These are phyloP conservation scores for Melaleuca alternifolia DNA, from an alignment of 345 rosid genomes.

Conservation along the genomic window DNA sequence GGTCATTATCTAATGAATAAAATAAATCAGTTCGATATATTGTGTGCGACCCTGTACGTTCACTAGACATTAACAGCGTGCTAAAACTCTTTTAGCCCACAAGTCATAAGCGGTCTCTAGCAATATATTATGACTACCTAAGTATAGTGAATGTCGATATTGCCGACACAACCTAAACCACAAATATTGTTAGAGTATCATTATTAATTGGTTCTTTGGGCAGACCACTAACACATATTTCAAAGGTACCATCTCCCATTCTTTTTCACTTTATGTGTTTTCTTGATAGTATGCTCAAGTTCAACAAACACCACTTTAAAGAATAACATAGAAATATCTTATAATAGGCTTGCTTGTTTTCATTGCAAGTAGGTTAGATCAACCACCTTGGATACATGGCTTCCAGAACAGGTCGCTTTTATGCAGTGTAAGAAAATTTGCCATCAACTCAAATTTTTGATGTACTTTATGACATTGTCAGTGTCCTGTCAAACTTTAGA, in stretches of 20 bases:
- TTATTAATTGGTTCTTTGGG: too few species aligned
- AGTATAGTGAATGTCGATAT: too few species aligned
- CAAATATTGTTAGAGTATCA: too few species aligned
- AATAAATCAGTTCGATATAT: too few species aligned
- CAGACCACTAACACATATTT: too few species aligned
- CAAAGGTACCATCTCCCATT: slow-evolving; percentile 15
- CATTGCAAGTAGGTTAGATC: slow-evolving; percentile 36
- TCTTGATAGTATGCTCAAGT: neutral
- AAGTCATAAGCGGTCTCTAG: too few species aligned
- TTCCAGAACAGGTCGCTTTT: slow-evolving; percentile 43
- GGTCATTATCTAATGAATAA: too few species aligned
- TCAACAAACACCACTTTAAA: neutral
- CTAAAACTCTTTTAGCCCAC: too few species aligned
- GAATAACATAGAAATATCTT: neutral
- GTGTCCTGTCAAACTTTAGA: neutral
- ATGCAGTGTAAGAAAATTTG: slow-evolving; percentile 26
- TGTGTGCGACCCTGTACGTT: too few species aligned
- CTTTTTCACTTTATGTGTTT: neutral
- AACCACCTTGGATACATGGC: slow-evolving; percentile 53
- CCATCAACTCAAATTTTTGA: neutral
- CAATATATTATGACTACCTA: too few species aligned
- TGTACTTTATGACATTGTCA: neutral
- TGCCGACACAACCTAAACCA: too few species aligned
- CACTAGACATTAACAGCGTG: too few species aligned
- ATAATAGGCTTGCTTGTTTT: neutral